Percentiles rank a stretch among this genome's conserved stretches.
Evolutionary conservation across 129 eudicot species (phyloP).

Genomic region (Daucus carota): DH1_v3.0 NC_030383.2:10962501-10963000

Average conservation of each 20-base stretch:
- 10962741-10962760: conserved; percentile 76
- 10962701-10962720: conserved; percentile 41
- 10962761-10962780: conserved; percentile 68
- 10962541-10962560: conserved; percentile 52
- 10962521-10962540: conserved; percentile 85
- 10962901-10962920: conserved; percentile 49
- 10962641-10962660: not conserved
- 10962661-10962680: conserved; percentile 9
- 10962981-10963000: conserved; percentile 98
- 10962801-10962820: not conserved
- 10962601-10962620: not conserved
- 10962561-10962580: conserved; percentile 46
- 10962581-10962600: conserved; percentile 13
- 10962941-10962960: conserved; percentile 90
- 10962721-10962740: conserved; percentile 76
- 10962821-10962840: not conserved
- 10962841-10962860: too few relatives aligned
- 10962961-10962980: conserved; percentile 99
- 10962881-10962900: not conserved
- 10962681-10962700: conserved; percentile 50
- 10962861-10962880: too few relatives aligned
- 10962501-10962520: conserved; percentile 98
- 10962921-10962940: conserved; percentile 65
- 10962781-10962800: conserved; percentile 48
- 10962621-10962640: not conserved